Evolutionary conservation across 305 asterid genomes (phyloP).

Genomic region (Ruellia speciosa): DNA sequence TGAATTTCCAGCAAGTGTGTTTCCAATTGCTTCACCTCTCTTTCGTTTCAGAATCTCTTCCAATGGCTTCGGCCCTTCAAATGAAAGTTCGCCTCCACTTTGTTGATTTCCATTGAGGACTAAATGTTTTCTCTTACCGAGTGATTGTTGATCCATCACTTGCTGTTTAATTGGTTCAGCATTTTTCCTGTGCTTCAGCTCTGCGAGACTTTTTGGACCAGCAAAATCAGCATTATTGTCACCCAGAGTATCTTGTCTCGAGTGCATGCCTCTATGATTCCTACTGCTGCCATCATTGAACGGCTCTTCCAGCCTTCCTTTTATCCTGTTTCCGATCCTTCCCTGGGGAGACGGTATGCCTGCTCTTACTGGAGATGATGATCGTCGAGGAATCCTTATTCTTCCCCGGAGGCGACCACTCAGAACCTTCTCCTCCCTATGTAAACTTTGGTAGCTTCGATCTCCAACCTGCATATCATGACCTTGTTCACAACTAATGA

Average conservation of each 20-base stretch:
- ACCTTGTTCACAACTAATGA: conserved; percentile 45
- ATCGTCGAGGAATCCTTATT: conserved; percentile 51
- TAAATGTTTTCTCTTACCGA: conserved; percentile 60
- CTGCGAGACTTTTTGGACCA: conserved; percentile 68
- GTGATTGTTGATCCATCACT: conserved; percentile 27
- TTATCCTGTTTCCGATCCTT: conserved; percentile 50
- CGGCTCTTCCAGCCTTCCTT: conserved; percentile 47
- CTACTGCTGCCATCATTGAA: conserved; percentile 31
- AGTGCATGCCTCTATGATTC: conserved; percentile 31
- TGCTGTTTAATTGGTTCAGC: conserved; percentile 32
- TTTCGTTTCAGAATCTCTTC: conserved; percentile 76
- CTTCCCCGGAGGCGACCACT: conserved; percentile 75
- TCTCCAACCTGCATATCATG: conserved; percentile 42
- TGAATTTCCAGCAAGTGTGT: conserved; percentile 9
- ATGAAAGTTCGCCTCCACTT: conserved; percentile 38
- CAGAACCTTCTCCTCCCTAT: conserved; percentile 39
- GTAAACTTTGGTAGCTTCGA: conserved; percentile 31
- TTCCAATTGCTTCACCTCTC: conserved; percentile 36
- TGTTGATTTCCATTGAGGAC: conserved; percentile 33
- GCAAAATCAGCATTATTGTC: conserved; percentile 38
- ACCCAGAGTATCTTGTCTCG: conserved; percentile 38
- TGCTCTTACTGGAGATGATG: conserved; percentile 25
- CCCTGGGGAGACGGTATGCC: conserved; percentile 32
- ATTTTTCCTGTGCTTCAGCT: conserved; percentile 51
- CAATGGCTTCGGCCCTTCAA: conserved; percentile 80